These are phyloP conservation scores for Simmondsia chinensis DNA, from an alignment of 148 eudicot genomes.

Conservation along the genomic window DNA sequence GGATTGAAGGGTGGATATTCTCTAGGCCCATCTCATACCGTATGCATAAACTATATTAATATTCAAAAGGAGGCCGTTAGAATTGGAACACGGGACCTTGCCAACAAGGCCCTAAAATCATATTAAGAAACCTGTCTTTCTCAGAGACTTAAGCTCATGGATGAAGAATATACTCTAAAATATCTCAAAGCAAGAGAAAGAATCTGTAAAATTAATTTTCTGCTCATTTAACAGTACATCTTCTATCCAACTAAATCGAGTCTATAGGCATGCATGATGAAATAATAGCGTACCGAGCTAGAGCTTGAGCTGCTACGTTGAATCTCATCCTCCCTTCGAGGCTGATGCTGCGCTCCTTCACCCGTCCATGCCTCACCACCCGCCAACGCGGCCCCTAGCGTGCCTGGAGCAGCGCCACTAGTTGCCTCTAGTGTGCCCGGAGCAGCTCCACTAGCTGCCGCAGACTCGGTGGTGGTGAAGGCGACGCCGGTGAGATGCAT, in stretches of 20 bases:
- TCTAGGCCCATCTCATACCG: too few relatives aligned
- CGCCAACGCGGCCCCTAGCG: slow-evolving; percentile 15
- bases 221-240: background rate
- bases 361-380: slow-evolving; percentile 1
- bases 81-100: too few relatives aligned
- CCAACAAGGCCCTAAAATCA: too few relatives aligned
- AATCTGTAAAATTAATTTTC: too few relatives aligned
- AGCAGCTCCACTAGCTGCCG: background rate
- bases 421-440: background rate
- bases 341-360: slow-evolving; percentile 24
- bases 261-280: background rate
- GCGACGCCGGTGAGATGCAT: slow-evolving; percentile 62
- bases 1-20: too few relatives aligned
- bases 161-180: too few relatives aligned
- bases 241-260: background rate
- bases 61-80: too few relatives aligned
- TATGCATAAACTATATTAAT: too few relatives aligned
- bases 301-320: slow-evolving; percentile 31
- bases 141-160: too few relatives aligned
- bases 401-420: slow-evolving; percentile 1
- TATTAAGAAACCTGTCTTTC: too few relatives aligned
- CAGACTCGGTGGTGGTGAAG: slow-evolving; percentile 5
- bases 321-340: slow-evolving; percentile 16
- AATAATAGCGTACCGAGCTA: slow-evolving; percentile 28
- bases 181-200: too few relatives aligned